A percentile compares a stretch with the other conserved stretches of the same genome.
These are phyloP conservation scores for Blastocladiella britannica DNA, from an alignment of 192 early-diverging fungal species.

Conservation along the genomic window DNA sequence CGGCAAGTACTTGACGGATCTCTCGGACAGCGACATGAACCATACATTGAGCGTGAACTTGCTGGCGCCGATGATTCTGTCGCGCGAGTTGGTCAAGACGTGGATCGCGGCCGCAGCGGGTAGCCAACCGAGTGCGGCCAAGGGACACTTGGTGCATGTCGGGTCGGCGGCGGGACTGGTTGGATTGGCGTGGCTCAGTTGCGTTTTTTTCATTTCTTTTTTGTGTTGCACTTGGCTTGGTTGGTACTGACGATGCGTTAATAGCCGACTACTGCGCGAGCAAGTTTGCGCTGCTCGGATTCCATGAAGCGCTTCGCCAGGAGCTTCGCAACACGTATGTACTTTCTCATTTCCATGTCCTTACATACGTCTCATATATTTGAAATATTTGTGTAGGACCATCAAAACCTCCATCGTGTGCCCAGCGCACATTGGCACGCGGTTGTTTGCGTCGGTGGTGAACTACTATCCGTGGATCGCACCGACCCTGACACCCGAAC, in stretches of 20 bases:
- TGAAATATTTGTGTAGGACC: background rate
- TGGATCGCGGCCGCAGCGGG: background rate
- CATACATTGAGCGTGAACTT: background rate
- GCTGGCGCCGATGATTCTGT: background rate
- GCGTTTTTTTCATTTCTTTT: background rate
- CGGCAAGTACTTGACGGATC: background rate
- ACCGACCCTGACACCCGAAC: background rate
- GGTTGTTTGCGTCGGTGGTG: background rate
- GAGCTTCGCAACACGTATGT: background rate
- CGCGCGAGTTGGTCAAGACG: background rate
- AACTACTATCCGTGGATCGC: background rate
- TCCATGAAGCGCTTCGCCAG: background rate
- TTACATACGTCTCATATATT: background rate
- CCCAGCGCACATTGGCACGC: background rate
- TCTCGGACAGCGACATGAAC: background rate
- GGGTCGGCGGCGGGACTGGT: background rate
- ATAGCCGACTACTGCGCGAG: background rate
- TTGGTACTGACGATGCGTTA: background rate
- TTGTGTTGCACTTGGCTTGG: background rate
- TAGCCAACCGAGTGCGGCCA: too few relatives aligned
- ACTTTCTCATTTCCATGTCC: background rate
- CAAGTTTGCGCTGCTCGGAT: background rate
- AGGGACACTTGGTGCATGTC: background rate
- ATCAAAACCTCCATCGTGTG: background rate
- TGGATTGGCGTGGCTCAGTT: background rate